Conservation (phyloP, 2,329 filamentous ascomycete species). For the Exophiala calicioides region DNA sequence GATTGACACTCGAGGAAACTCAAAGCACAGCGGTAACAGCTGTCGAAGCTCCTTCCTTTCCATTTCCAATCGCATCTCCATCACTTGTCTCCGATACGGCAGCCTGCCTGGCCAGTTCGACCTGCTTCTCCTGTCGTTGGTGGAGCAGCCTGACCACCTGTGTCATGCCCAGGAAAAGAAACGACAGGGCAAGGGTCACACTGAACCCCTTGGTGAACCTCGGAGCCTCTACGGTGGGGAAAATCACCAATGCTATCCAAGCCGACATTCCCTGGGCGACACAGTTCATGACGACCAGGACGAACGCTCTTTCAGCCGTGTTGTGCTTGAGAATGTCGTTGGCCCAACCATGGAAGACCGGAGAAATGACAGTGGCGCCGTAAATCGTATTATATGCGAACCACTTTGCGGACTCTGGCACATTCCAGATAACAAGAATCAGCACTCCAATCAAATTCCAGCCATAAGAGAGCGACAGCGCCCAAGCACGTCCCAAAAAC, state of each 20-base stretch:
- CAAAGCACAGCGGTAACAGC: too few species aligned
- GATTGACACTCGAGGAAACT: too few species aligned
- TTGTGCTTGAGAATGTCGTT: slow-evolving; percentile 53
- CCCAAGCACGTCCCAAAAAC: not conserved
- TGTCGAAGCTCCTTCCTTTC: too few species aligned
- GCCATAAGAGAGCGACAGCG: slow-evolving; percentile 49
- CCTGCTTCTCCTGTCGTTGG: not conserved
- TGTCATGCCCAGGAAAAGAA: slow-evolving; percentile 36
- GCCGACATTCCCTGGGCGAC: slow-evolving; percentile 57
- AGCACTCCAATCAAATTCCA: slow-evolving; percentile 36
- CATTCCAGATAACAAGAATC: slow-evolving; percentile 33
- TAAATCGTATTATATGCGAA: slow-evolving; percentile 4
- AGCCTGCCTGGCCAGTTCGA: too few species aligned
- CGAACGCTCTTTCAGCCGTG: slow-evolving; percentile 51
- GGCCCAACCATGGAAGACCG: slow-evolving; percentile 34
- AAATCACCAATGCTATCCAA: slow-evolving; percentile 57
- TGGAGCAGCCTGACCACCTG: not conserved
- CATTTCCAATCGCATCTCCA: too few species aligned
- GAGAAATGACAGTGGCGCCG: not conserved
- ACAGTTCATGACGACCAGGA: slow-evolving; percentile 53
- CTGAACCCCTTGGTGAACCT: slow-evolving; percentile 46
- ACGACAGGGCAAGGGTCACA: slow-evolving; percentile 42
- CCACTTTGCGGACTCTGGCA: slow-evolving; percentile 27
- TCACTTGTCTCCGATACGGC: too few species aligned
- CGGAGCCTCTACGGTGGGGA: slow-evolving; percentile 48